phyloP scores from a whole-genome alignment of 1,139 yeast genomes.

The Kodamaea plutei region DNA sequence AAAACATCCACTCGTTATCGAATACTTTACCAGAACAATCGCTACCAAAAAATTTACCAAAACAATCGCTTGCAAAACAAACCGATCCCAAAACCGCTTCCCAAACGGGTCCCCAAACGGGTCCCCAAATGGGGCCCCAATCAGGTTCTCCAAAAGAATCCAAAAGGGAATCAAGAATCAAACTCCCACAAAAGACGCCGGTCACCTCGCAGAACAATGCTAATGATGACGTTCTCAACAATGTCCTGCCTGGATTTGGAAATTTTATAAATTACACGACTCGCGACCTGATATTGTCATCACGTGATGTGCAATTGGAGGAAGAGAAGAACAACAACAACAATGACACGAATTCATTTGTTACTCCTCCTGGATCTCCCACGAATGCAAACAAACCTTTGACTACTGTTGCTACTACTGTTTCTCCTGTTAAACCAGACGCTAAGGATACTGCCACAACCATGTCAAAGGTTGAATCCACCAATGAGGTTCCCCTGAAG shows the following conservation, averaged over 20 bases:
- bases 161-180: background rate
- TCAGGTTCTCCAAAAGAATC: background rate
- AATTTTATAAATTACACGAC: conserved; percentile 1
- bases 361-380: conserved; percentile 5
- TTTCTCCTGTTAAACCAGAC: background rate
- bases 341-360: conserved; percentile 1
- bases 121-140: background rate
- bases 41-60: too few relatives aligned
- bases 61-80: too few relatives aligned
- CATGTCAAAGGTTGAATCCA: background rate
- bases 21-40: too few relatives aligned
- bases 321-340: background rate
- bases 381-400: background rate
- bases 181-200: background rate
- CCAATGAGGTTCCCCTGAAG: background rate
- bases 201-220: too few relatives aligned
- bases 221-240: too few relatives aligned
- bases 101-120: background rate
- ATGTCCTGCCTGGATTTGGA: conserved; percentile 6
- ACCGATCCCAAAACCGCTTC: background rate
- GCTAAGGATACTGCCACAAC: conserved; percentile 3
- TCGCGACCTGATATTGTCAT: conserved; percentile 3
- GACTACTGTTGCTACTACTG: background rate
- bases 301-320: conserved; percentile 2
- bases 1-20: too few relatives aligned